A percentile compares a stretch with the other conserved stretches of the same genome.
Evolutionary conservation across 2,329 filamentous ascomycete genomes (phyloP).

Genomic region (Fusarium chaquense): DNA sequence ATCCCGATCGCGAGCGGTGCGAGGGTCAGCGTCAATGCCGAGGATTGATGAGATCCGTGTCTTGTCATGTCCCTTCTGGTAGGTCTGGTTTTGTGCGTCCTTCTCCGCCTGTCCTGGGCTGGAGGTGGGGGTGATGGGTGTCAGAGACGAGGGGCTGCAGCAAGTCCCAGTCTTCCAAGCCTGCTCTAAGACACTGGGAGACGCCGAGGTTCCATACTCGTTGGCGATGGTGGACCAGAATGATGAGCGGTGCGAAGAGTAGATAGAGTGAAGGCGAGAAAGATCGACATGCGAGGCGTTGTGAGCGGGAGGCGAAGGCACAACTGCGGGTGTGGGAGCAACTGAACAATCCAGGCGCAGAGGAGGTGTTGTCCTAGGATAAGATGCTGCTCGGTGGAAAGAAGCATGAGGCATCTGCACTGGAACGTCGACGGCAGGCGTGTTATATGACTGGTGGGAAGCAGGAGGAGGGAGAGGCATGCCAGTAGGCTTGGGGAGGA

Average conservation of each 20-base stretch:
- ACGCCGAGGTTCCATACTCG: conserved; percentile 75
- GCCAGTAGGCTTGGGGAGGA: conserved; percentile 73
- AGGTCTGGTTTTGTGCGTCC: conserved; percentile 51
- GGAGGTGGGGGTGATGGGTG: conserved; percentile 66
- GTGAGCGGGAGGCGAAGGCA: conserved; percentile 50
- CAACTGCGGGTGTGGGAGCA: conserved; percentile 56
- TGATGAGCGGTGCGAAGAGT: conserved; percentile 74
- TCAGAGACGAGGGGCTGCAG: conserved; percentile 55
- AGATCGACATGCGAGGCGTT: conserved; percentile 67
- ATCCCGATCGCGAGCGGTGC: conserved; percentile 69
- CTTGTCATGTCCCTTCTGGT: conserved; percentile 60
- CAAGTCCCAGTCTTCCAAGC: conserved; percentile 70
- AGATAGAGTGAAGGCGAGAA: conserved; percentile 75
- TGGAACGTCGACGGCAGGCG: conserved; percentile 59
- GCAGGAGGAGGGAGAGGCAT: conserved; percentile 59
- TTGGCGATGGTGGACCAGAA: conserved; percentile 81
- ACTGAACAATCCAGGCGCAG: conserved; percentile 71
- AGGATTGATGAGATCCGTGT: conserved; percentile 73
- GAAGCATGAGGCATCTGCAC: conserved; percentile 57
- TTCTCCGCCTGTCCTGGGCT: conserved; percentile 63
- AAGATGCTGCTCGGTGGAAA: conserved; percentile 51
- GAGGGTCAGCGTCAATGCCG: conserved; percentile 69
- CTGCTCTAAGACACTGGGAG: conserved; percentile 74
- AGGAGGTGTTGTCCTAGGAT: conserved; percentile 57
- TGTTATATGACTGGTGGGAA: conserved; percentile 57